Percentiles rank a stretch among this genome's conserved stretches.
phyloP scores from a whole-genome alignment of 2,329 filamentous ascomycete species.

The Exophiala sideris region DNA sequence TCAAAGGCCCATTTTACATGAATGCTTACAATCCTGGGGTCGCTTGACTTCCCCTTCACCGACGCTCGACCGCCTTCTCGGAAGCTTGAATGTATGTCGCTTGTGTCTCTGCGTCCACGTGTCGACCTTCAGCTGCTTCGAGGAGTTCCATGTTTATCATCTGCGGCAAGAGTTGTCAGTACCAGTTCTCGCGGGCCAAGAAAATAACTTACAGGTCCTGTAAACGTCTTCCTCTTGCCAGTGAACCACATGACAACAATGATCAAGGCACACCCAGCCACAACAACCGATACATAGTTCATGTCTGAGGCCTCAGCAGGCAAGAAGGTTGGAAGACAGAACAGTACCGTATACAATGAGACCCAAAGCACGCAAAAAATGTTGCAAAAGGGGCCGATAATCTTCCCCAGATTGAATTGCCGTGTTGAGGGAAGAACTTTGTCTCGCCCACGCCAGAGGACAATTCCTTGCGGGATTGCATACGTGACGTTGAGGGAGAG shows the following conservation, averaged over 20 bases:
- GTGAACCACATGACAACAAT: conserved; percentile 12
- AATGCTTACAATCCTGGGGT: neutral
- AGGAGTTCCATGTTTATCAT: conserved; percentile 11
- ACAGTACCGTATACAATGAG: conserved; percentile 31
- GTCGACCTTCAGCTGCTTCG: conserved; percentile 6
- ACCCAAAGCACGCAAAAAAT: conserved; percentile 32
- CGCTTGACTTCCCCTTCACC: conserved; percentile 1
- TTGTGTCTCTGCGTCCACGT: conserved; percentile 8
- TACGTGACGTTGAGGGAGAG: conserved; percentile 20
- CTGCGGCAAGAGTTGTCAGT: neutral
- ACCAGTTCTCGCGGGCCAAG: neutral
- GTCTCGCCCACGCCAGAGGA: conserved; percentile 39
- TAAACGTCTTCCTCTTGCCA: conserved; percentile 12
- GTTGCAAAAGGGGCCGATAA: conserved; percentile 34
- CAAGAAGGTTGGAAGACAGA: conserved; percentile 34
- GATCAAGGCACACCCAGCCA: conserved; percentile 32
- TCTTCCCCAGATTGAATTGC: conserved; percentile 23
- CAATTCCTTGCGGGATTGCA: conserved; percentile 37
- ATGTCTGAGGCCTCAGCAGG: conserved; percentile 45
- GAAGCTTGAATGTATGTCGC: neutral
- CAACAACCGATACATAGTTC: conserved; percentile 48
- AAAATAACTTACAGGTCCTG: conserved; percentile 2
- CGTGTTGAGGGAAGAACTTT: conserved; percentile 27
- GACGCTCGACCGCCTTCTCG: conserved; percentile 2
- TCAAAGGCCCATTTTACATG: neutral